Evolutionary conservation across 768 basidiomycete species (phyloP), one percentile per base, ranked within the genome.

Genomic region (Mycena venus): DNA sequence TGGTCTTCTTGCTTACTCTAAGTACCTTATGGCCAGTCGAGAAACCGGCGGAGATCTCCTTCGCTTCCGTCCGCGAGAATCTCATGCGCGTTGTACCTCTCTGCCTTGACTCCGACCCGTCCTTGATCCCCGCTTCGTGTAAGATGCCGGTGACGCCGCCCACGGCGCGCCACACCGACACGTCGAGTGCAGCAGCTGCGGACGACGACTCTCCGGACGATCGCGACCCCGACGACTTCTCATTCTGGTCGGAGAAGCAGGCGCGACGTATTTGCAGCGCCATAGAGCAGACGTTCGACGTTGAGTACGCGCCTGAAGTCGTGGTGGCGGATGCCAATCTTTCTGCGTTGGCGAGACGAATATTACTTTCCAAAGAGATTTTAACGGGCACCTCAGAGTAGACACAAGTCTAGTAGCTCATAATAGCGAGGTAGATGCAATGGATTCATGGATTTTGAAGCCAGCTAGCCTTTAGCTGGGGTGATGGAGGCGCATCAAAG

Each of bases 301-400:
- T 99, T 47, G 97, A 99, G 79, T 93, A 96, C 81, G 93, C 92
- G 11, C 90, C 92, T 27, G 96, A 98, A 79, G 96, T 99, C 42
- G 89, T 99, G 60, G 88, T 99, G 58, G 98, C 96, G 3, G 96
- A 98, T 79, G 97, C 98, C 31, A 99, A 99, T 83, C 82, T 99
- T 79, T 90, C 91, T n/a, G 88, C 93, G 31, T 85, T 99, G 72
- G 92, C 96, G 2, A 93, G 93, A 78, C 88, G 96, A 79, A 95
- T 99, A 78, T 83, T 97, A 75, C 89, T 93, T 27, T 94, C 95
- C 21, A 95, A 90, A 78, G 88, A 92, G 78, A 85, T 94, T 61
- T 82, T 90, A 77, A 80, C 81, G 10, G 70, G 72, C 12, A 15
- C 67, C n/a, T 31, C 62, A 11, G 61, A 58, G 32, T 67, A 62